Percentiles rank a stretch among this genome's conserved stretches.
Evolutionary conservation across 768 basidiomycete genomes (phyloP).

Genomic region (Lactifluus hygrophoroides): DNA sequence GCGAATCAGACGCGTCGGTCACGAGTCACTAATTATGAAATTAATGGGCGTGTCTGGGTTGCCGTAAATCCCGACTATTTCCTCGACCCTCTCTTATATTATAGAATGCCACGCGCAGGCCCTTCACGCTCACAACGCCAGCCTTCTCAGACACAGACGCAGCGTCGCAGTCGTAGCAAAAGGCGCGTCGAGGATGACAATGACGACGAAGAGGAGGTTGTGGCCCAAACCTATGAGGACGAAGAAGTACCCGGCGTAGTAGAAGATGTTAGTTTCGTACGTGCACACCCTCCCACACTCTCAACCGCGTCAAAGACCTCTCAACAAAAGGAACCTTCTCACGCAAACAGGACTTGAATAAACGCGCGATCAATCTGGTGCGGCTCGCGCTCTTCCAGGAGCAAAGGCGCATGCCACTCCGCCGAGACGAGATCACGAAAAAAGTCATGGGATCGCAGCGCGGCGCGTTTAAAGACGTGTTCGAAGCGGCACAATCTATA

Average conservation of each 20-base stretch:
- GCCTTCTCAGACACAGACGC: conserved; percentile 25
- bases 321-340: no score
- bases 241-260: conserved; percentile 27
- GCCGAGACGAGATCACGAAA: conserved; percentile 80
- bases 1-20: no score
- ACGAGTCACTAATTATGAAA: no score
- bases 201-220: conserved; percentile 31
- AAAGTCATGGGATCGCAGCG: conserved; percentile 50
- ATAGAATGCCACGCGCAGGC: conserved; percentile 28
- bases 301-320: no score
- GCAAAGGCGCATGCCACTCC: conserved; percentile 54
- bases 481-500: conserved; percentile 53
- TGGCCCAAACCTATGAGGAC: conserved; percentile 26
- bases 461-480: conserved; percentile 57
- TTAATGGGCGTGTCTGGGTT: background rate
- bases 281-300: no score
- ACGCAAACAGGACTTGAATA: conserved; percentile 46
- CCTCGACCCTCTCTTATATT: no score
- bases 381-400: conserved; percentile 79
- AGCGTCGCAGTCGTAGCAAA: conserved; percentile 17
- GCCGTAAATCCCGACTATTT: no score
- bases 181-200: conserved; percentile 26
- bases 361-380: conserved; percentile 63
- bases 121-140: conserved; percentile 33
- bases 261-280: conserved; percentile 10